Evolutionary conservation across 2,329 filamentous ascomycete genomes (phyloP), one percentile per base, ranked within the genome.

Genomic region (Drechslera avenae): DNA sequence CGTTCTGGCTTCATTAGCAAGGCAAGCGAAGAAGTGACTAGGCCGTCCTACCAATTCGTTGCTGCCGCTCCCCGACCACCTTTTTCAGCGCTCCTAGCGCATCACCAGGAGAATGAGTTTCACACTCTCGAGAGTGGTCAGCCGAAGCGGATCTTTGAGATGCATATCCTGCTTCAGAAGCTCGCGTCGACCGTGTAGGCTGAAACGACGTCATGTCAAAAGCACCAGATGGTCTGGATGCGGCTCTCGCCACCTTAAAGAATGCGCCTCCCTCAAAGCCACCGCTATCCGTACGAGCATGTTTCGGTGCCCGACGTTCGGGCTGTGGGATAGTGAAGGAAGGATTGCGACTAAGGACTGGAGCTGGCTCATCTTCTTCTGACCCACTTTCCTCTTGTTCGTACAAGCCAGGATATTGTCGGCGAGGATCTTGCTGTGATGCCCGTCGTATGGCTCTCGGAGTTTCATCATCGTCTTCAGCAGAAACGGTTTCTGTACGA

Each of bases 381-480:
- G 71, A 69, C 17, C 74, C 71, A 34, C 63, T 73, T 39, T 71
- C 76, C 41, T 71, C 73, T 16, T 73, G 73, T 42, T 71, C 67
- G 71, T 76, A 80, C 1, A 79, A 57, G 6, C 71, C 76, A 17
- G 77, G 77, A 54, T 79, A 79, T 40, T 76, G 74, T 3, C 56
- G 57, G 46, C 65, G 59, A 17, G 66, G 44, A 23, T 71, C 66
- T 21, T 64, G 63, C 34, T 67, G 65, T 3, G 63, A 57, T 10
- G 60, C 52, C 16, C 50, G 60, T 4, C 60, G 55, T 14, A 64
- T 61, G 10, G 69, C 49, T 30, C 33, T 62, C 2, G 60, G 67
- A 7, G 68, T 68, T 14, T 68, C 67, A 3, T 69, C 71, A 1
- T 71, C 72, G 5, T 73, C 67, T 1, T 73, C 68, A 1, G 62